Percentiles rank a stretch among this genome's conserved stretches.
These are phyloP conservation scores for Pharus latifolius DNA, from an alignment of 176 grass and related monocot species.

Conservation along the genomic window DNA sequence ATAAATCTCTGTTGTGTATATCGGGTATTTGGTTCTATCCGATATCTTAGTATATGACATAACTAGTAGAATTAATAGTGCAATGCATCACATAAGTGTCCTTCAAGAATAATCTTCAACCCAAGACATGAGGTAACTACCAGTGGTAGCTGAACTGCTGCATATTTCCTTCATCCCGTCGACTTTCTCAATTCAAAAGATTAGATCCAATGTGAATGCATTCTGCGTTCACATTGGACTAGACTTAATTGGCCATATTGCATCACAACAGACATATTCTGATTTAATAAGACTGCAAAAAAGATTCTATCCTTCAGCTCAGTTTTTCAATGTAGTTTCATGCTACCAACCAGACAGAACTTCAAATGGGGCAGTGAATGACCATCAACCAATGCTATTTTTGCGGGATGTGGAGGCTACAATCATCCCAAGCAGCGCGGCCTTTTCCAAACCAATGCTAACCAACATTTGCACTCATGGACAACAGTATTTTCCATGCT, in stretches of 20 bases:
- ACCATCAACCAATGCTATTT: background rate
- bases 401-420: background rate
- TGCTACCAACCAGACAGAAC: background rate
- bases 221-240: conserved; percentile 8
- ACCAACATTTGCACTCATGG: background rate
- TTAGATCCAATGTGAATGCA: too few species aligned
- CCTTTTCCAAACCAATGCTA: background rate
- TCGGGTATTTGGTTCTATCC: too few species aligned
- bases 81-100: background rate
- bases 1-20: too few species aligned
- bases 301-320: background rate
- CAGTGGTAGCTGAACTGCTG: background rate
- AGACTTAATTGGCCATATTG: background rate
- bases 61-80: too few species aligned
- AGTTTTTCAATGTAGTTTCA: background rate
- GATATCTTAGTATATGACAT: too few species aligned
- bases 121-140: background rate
- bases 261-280: background rate
- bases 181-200: background rate
- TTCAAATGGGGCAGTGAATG: background rate
- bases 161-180: background rate
- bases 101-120: background rate
- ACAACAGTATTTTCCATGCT: background rate
- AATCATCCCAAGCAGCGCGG: background rate
- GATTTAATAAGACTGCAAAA: background rate